Conservation (phyloP, 2,329 filamentous ascomycete genomes). For the Fusarium miscanthi region DNA sequence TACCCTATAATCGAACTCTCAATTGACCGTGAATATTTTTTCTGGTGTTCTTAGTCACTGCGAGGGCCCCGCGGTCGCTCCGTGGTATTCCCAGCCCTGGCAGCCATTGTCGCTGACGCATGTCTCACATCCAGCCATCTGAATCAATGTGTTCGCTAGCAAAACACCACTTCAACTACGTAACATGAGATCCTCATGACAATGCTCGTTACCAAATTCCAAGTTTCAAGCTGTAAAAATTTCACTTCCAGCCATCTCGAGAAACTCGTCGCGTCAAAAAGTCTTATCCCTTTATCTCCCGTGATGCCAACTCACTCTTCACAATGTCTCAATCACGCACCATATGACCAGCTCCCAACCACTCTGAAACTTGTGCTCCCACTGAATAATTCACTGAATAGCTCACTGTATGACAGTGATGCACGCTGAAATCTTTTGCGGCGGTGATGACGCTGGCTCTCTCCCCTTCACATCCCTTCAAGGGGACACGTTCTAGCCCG, state of each 20-base stretch:
- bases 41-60: accelerated
- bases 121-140: constrained; percentile 29
- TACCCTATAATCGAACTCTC: background rate
- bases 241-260: background rate
- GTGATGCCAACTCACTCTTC: background rate
- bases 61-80: background rate
- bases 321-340: background rate
- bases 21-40: background rate
- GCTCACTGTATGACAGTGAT: background rate
- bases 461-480: background rate
- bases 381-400: background rate
- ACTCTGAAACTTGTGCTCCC: background rate
- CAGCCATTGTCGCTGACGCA: background rate
- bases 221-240: accelerated
- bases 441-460: background rate
- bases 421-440: background rate
- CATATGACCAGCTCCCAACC: constrained; percentile 3
- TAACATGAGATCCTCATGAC: background rate
- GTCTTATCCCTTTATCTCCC: background rate
- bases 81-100: constrained; percentile 9
- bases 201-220: background rate
- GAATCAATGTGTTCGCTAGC: background rate
- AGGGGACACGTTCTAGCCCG: constrained; percentile 15
- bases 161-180: background rate
- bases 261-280: background rate